Evolutionary conservation across 768 basidiomycete genomes (phyloP), one percentile per base, ranked within the genome.

Genomic region (Termitomyces eurrhizus): DNA sequence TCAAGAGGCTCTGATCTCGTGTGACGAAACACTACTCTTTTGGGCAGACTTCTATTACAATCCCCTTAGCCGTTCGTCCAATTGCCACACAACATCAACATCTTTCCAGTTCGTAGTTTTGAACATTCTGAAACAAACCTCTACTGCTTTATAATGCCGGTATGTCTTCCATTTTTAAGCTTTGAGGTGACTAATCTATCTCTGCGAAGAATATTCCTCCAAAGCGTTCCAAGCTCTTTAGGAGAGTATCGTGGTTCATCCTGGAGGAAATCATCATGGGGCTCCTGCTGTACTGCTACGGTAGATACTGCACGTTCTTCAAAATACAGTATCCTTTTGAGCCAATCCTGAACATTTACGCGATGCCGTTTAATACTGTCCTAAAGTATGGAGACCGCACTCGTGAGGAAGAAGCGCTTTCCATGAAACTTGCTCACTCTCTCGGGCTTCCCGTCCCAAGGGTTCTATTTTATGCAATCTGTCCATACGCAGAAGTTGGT

Each of bases 361-460:
- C 35, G 2, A 51, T 62, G 44, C 61, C 61, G 5, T 62, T 62
- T 14, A 58, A 62, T 46, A 58, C 50, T 2, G 4, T 60, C 46
- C 5, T 60, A 7, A 60, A 56, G 29, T 51, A 18, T 8, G 24
- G 45, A 12, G 53, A 48, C 21, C 60, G 60, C 37, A 36, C 35
- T 13, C 37, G 48, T n/a, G 54, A 60, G 9, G 54, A 56, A 33
- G 60, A 60, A 42, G 59, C 59, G 2, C 59, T 60, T 42, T 55
- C 59, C 18, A 55, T 56, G 26, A 24, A 50, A 26, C 41, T 58
- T 48, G 61, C 61, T 44, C 45, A 14, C 39, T 42, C 49, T 32
- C 49, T 62, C 14, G 61, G 61, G 14, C 56, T 62, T 37, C 56
- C 61, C 2, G 61, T 58, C 7, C 60, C 60, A 12, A 58, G 51